phyloP scores from a whole-genome alignment of 2,329 filamentous ascomycete genomes.

The Truncatella angustata region DNA sequence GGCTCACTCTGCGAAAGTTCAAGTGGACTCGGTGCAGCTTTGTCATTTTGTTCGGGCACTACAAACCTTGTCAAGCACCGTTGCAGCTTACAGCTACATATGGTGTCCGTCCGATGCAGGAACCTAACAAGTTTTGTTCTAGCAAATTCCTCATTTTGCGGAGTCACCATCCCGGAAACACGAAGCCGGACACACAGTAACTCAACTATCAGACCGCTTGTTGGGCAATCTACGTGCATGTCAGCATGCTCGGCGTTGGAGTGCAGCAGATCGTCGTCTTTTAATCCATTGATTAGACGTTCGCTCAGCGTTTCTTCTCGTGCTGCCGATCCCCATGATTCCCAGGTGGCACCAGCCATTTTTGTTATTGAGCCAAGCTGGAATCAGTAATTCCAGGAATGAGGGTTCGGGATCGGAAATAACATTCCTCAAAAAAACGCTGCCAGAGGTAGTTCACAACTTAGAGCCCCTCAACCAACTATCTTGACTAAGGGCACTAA shows the following conservation, averaged over 20 bases:
- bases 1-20: background rate
- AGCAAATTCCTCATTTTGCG: background rate
- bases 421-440: too few relatives aligned
- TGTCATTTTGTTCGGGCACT: background rate
- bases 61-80: background rate
- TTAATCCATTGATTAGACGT: background rate
- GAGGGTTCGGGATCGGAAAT: too few relatives aligned
- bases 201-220: background rate
- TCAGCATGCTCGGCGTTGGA: background rate
- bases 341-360: background rate
- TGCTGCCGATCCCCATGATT: background rate
- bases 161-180: background rate
- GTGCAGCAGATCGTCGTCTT: slow-evolving; percentile 2
- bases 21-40: background rate
- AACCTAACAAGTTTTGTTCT: background rate
- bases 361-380: background rate
- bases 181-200: background rate
- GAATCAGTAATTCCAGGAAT: too few relatives aligned
- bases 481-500: too few relatives aligned
- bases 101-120: background rate
- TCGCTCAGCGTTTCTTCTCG: background rate
- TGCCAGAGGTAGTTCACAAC: too few relatives aligned
- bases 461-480: too few relatives aligned
- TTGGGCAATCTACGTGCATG: background rate
- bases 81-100: background rate